Percentiles rank a stretch among this genome's conserved stretches.
phyloP scores from a whole-genome alignment of 1,284 basidiomycete genomes.

The Ceratobasidium papillatum region DNA sequence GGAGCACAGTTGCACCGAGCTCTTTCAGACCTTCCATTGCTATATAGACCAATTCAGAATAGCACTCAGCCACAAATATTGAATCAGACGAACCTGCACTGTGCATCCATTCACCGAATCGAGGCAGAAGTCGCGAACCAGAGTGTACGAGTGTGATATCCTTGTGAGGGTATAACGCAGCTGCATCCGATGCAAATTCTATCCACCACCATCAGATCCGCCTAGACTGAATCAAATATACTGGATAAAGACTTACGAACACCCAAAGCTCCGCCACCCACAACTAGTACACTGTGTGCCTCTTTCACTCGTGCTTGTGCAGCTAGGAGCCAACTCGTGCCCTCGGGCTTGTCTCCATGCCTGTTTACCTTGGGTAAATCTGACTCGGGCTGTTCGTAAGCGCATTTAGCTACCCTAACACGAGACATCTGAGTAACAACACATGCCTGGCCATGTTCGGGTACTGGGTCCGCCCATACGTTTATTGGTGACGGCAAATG shows the following conservation, averaged over 20 bases:
- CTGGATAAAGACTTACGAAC: slow-evolving; percentile 53
- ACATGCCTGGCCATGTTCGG: slow-evolving; percentile 25
- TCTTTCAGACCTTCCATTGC: slow-evolving; percentile 47
- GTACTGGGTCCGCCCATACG: slow-evolving; percentile 49
- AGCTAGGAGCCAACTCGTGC: slow-evolving; percentile 46
- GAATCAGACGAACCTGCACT: slow-evolving; percentile 48
- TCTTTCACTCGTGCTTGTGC: slow-evolving; percentile 49
- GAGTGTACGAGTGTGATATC: slow-evolving; percentile 58
- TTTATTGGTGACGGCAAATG: slow-evolving; percentile 53
- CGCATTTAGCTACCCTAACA: slow-evolving; percentile 18
- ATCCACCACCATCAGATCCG: background rate
- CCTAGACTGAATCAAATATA: background rate
- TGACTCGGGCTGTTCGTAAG: slow-evolving; percentile 3
- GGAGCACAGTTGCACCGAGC: slow-evolving; percentile 54
- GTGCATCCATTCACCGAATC: slow-evolving; percentile 56
- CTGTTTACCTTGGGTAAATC: slow-evolving; percentile 34
- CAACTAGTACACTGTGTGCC: slow-evolving; percentile 54
- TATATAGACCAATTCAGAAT: slow-evolving; percentile 39
- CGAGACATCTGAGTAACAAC: slow-evolving; percentile 38
- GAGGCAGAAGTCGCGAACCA: slow-evolving; percentile 54
- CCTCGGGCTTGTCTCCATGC: slow-evolving; percentile 50
- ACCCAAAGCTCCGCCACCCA: slow-evolving; percentile 59
- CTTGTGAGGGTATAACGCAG: slow-evolving; percentile 54
- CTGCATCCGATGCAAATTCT: slow-evolving; percentile 59
- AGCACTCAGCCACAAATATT: slow-evolving; percentile 15